phyloP scores from a whole-genome alignment of 2,329 filamentous ascomycete species.

The Phialocephala subalpina region DNA sequence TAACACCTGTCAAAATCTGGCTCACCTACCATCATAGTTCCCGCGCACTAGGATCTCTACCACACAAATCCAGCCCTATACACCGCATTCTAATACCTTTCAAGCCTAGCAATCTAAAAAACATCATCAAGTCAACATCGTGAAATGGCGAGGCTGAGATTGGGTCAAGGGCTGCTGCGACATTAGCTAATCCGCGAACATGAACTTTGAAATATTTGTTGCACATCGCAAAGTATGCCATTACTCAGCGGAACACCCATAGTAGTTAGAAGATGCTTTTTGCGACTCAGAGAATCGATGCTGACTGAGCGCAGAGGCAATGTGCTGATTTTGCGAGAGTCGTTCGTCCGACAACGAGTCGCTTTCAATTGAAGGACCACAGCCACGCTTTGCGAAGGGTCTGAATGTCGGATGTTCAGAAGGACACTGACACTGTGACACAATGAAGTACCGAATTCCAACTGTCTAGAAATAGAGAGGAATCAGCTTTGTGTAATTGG shows the following conservation, averaged over 20 bases:
- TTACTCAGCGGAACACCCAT: neutral
- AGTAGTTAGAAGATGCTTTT: neutral
- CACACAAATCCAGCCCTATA: neutral
- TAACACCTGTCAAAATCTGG: neutral
- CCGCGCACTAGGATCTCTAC: neutral
- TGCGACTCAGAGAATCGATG: neutral
- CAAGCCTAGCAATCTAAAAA: neutral
- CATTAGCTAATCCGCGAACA: slow-evolving; percentile 1
- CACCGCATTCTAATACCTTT: neutral
- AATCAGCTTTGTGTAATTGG: too few relatives aligned
- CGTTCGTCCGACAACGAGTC: neutral
- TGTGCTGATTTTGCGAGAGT: neutral
- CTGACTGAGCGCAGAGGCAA: neutral
- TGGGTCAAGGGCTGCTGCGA: neutral
- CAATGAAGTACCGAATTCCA: too few relatives aligned
- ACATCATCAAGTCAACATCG: neutral
- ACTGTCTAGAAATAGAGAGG: too few relatives aligned
- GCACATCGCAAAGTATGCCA: slow-evolving; percentile 5
- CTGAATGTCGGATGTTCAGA: too few relatives aligned
- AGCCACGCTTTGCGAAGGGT: too few relatives aligned
- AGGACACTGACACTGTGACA: too few relatives aligned
- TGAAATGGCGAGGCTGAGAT: neutral
- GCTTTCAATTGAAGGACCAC: too few relatives aligned
- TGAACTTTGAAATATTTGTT: neutral
- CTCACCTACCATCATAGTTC: neutral